Evolutionary conservation across 106 monocot species (phyloP), one percentile per base, ranked within the genome.

Genomic region (Narthecium ossifragum): DNA sequence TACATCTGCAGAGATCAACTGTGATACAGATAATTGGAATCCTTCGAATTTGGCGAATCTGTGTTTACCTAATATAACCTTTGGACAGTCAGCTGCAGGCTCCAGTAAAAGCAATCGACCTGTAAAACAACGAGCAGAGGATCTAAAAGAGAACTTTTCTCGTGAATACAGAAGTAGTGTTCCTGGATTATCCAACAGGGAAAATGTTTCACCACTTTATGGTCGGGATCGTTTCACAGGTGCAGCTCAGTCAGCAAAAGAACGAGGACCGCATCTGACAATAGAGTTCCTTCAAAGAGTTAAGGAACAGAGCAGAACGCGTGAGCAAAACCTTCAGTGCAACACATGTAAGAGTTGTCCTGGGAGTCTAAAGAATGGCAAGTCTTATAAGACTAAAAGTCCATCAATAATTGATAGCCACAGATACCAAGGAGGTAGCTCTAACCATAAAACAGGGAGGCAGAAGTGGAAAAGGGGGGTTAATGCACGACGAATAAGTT

Each of bases 321-420:
- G 60, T 54, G 65, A 57, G 56, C 57, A 69, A 69, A 60, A 31
- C 14, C 60, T 54, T 53, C 38, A 46, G 32, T 63, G 62, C 68
- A 77, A 75, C 61, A 66, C 74, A 60, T 61, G 66, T 59, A 36
- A 46, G 40, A 70, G 24, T 43, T 65, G 41, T 63, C 49, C 71
- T 37, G 56, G 58, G 49, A 63, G 50, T 68, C 67, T 62, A 39
- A 73, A 55, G 36, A 80, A 46, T n/a, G 69, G 85, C 7, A 73
- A 53, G 27, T 21, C 59, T 38, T 67, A 38, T 20, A 73, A 63
- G 55, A 79, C 31, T 46, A 57, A 46, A 63, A 88, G 86, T 71
- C 90, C 86, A 66, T 86, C 89, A 17, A 68, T 73, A 52, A 78
- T 85, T 67, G 85, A 88, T 27, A 85, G 67, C 66, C 82, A 54